Base-by-base conservation (phyloP, 805 yeast species). In the Maudiozyma pseudohumilis region DNA sequence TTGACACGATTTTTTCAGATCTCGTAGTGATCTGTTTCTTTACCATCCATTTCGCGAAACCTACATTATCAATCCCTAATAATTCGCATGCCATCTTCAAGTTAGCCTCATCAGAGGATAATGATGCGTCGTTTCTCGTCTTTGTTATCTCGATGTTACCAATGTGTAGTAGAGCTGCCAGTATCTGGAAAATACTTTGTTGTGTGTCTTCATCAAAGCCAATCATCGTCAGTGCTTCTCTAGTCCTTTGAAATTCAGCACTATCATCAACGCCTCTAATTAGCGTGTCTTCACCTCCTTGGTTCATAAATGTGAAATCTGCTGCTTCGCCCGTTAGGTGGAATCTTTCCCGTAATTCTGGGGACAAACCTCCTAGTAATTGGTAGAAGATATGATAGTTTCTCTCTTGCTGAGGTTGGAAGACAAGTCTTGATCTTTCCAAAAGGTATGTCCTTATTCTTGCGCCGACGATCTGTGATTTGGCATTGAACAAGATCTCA, bases 311-410 rank as follows among this genome's bases (percentile, higher is more conserved):
- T 54, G 74, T 69, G 61, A 72, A 89, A 49, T 82, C 86, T 24
- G 72, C 74, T 11, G 87, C 77, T 8, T 66, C 59, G n/a, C n/a
- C n/a, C 0, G 78, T 68, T 48, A 89, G 72, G 12, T 79, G 72
- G 40, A 86, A 69, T 38, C 69, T 64, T 20, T 66, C 53, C 42
- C 77, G 80, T 36, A 74, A 70, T 6, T 68, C 66, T 10, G 52
- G 44, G 26, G 68, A 59, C 52, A 82, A 65, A 40, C 97, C 98
- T 20, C 75, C 75, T 50, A 88, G 65, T 47, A 89, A 56, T 63
- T 89, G 98, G 61, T 89, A 89, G 56, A 89, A 89, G 29, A 89
- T 86, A 56, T 89, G 98, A 60, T 92, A 89, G 58, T 92, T 92
- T 58, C 97, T 77, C 64, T 89, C 98, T 12, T 71, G 63, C 7